phyloP scores from a whole-genome alignment of 805 yeast genomes.

The Kodamaea jinghongensis region DNA sequence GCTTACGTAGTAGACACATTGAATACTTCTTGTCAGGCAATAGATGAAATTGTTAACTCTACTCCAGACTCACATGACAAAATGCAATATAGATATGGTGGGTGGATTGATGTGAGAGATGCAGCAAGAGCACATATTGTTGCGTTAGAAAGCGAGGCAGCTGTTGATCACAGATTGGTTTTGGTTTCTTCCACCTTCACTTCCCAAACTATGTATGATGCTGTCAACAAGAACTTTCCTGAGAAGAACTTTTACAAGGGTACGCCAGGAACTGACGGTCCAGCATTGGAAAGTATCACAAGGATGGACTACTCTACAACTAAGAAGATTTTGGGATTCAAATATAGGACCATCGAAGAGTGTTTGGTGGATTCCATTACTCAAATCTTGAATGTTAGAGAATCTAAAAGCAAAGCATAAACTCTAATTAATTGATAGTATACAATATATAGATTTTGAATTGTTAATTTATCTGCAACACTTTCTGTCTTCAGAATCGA shows the following conservation, averaged over 20 bases:
- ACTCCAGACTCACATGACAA: constrained; percentile 9
- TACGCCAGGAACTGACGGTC: constrained; percentile 14
- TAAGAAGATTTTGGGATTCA: constrained; percentile 19
- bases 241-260: constrained; percentile 17
- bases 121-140: constrained; percentile 20
- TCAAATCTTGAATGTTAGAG: constrained; percentile 16
- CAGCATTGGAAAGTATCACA: constrained; percentile 8
- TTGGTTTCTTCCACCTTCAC: constrained; percentile 15
- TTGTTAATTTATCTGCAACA: constrained; percentile 17
- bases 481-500: constrained; percentile 22
- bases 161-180: constrained; percentile 12
- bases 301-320: constrained; percentile 18
- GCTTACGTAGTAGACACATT: constrained; percentile 13
- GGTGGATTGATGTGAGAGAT: constrained; percentile 19
- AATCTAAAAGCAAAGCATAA: neutral
- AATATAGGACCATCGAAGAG: constrained; percentile 18
- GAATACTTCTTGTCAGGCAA: constrained; percentile 14
- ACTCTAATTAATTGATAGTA: neutral
- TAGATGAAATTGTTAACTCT: constrained; percentile 10
- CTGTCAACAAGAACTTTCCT: constrained; percentile 23
- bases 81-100: constrained; percentile 7
- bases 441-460: neutral
- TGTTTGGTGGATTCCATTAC: constrained; percentile 23
- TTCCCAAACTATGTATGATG: constrained; percentile 19
- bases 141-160: constrained; percentile 13